Base-by-base conservation (phyloP, 2,329 filamentous ascomycete species). In the Hypoxylon sp. region DNA sequence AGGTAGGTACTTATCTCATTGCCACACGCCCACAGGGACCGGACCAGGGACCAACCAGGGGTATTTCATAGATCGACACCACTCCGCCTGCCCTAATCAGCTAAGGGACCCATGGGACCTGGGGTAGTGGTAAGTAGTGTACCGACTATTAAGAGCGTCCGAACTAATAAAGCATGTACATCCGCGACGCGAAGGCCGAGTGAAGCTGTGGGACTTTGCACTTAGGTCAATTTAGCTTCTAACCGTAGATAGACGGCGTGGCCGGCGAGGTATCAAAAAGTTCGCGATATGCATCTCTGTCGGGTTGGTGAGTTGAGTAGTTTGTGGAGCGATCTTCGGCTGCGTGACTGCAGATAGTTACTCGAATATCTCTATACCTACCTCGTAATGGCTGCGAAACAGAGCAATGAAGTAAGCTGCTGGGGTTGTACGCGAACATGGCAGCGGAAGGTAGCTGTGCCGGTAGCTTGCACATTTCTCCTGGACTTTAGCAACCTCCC, bases 91-190 rank as follows among this genome's bases (percentile, higher is more conserved):
- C 23, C 53, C n/a, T 67, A 34, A 60, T 57, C 52, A 67, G 50
- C 48, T 29, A 54, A 27, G 47, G 41, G 59, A 39, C 53, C 52
- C 56, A 69, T 32, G 48, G 29, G 50, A 54, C 63, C 63, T 69
- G 55, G 63, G 66, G 63, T 63, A 69, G 47, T 51, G 55, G 58
- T 47, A 63, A 23, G 62, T 56, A n/a, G n/a, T n/a, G n/a, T n/a
- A 63, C 60, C 43, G 60, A 39, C 16, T 30, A 56, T 41, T 21
- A 43, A 60, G 46, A 61, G 54, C 25, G 6, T 52, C 48, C 11
- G 27, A 51, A 37, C 61, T 53, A 57, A 61, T 45, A 47, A 43
- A 30, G 48, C 37, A 56, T 48, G 55, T 65, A 50, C 45, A 54
- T 68, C 63, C 45, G 53, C 45, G 46, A 65, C 39, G 21, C 54